Conservation (phyloP, 768 basidiomycete genomes). For the Tephrocybe sp. region DNA sequence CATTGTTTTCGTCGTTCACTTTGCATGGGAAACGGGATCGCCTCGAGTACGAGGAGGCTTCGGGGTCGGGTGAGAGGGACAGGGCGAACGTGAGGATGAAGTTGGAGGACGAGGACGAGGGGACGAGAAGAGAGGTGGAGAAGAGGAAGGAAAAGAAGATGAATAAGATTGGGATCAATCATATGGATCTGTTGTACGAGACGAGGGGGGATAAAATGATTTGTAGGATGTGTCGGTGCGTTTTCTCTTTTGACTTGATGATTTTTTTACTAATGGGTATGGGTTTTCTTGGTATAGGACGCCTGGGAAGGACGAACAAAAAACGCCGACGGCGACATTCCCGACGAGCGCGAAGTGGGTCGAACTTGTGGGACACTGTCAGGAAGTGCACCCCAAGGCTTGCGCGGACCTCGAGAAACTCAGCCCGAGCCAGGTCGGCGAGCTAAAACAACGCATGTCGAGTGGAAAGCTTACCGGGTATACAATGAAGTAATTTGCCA, state of each 20-base stretch:
- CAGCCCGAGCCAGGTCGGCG: constrained; percentile 30
- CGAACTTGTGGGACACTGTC: constrained; percentile 31
- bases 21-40: background rate
- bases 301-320: constrained; percentile 4
- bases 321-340: constrained; percentile 19
- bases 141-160: background rate
- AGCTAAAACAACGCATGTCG: constrained; percentile 25
- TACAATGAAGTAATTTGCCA: constrained; percentile 1
- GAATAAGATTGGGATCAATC: constrained; percentile 29
- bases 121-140: background rate
- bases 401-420: constrained; percentile 31
- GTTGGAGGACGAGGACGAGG: constrained; percentile 1
- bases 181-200: constrained; percentile 30
- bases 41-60: background rate
- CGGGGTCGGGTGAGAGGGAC: background rate
- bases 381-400: constrained; percentile 26
- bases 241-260: background rate
- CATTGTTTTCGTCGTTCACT: too few relatives aligned
- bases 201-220: constrained; percentile 19
- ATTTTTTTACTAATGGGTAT: background rate
- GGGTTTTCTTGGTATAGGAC: constrained; percentile 8
- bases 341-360: constrained; percentile 25
- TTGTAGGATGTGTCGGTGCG: constrained; percentile 31
- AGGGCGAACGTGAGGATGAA: background rate
- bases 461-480: constrained; percentile 14